phyloP scores from a whole-genome alignment of 139 green algal genomes.

The Bryopsis sp. region DNA sequence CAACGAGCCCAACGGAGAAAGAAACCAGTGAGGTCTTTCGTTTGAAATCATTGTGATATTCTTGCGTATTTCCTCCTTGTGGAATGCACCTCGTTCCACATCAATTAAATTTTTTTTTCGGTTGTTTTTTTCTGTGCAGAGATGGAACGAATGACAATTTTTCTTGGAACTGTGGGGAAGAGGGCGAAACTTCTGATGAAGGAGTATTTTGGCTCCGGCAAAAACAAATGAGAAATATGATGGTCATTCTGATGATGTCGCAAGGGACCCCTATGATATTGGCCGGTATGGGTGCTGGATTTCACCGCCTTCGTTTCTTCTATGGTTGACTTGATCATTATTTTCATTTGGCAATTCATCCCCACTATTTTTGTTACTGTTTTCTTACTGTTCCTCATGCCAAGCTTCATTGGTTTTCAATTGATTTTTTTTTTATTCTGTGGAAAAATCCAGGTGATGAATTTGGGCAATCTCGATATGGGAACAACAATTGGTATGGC shows the following conservation, averaged over 20 bases:
- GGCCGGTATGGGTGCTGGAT: conserved; percentile 32
- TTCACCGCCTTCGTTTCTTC: no score
- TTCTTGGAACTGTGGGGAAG: conserved; percentile 93
- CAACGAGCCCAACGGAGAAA: conserved; percentile 78
- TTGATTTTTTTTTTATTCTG: conserved; percentile 9
- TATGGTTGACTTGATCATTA: no score
- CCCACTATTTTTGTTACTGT: no score
- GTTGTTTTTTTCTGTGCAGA: no score
- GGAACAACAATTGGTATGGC: conserved; percentile 99
- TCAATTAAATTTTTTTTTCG: no score
- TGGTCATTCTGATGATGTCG: conserved; percentile 75
- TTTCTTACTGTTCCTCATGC: no score
- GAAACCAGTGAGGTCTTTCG: no score
- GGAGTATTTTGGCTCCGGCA: conserved; percentile 53
- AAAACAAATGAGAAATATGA: conserved; percentile 88
- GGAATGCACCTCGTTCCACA: no score
- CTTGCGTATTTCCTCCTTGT: no score
- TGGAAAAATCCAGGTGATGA: conserved; percentile 69
- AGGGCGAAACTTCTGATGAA: conserved; percentile 69
- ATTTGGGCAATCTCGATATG: conserved; percentile 60
- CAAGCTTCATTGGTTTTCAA: background rate
- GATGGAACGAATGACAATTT: conserved; percentile 97
- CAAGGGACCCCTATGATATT: conserved; percentile 95
- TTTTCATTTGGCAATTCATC: no score
- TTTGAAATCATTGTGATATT: no score